Evolutionary conservation across 1,139 yeast genomes (phyloP).

Genomic region (Debaryomycetaceae sp.): DNA sequence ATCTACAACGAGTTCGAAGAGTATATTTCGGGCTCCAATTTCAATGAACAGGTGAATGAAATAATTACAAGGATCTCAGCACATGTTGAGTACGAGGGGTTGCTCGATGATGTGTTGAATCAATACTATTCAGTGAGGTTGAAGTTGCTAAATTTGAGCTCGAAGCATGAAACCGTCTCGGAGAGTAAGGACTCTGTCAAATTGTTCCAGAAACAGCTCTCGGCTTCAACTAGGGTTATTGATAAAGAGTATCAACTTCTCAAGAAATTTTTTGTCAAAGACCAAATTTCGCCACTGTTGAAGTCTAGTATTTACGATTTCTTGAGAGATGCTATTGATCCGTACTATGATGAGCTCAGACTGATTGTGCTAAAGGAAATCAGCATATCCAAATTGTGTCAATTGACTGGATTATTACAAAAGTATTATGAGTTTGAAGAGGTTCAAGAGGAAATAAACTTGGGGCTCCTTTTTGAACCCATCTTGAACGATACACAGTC

Average conservation of each 20-base stretch:
- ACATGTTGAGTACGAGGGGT: slow-evolving; percentile 61
- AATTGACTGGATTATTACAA: slow-evolving; percentile 67
- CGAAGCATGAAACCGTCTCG: slow-evolving; percentile 27
- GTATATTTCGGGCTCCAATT: slow-evolving; percentile 25
- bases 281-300: slow-evolving; percentile 14
- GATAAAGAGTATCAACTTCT: slow-evolving; percentile 62
- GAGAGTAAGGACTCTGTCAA: slow-evolving; percentile 41
- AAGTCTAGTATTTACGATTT: slow-evolving; percentile 46
- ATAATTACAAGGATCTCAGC: slow-evolving; percentile 46
- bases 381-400: slow-evolving; percentile 67
- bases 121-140: slow-evolving; percentile 60
- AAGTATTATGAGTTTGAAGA: slow-evolving; percentile 67
- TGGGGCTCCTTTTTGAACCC: slow-evolving; percentile 63
- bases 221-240: slow-evolving; percentile 56
- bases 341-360: slow-evolving; percentile 69
- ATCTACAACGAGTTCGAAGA: slow-evolving; percentile 54
- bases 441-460: slow-evolving; percentile 20
- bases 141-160: slow-evolving; percentile 36
- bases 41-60: slow-evolving; percentile 47
- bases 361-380: slow-evolving; percentile 65
- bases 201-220: slow-evolving; percentile 55
- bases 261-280: slow-evolving; percentile 42
- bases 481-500: slow-evolving; percentile 75
- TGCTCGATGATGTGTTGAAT: slow-evolving; percentile 62
- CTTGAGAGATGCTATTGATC: slow-evolving; percentile 65